Percentiles rank a stretch among this genome's conserved stretches.
Evolutionary conservation across 2,329 filamentous ascomycete species (phyloP).

Genomic region (Aspergillus cejpii): DNA sequence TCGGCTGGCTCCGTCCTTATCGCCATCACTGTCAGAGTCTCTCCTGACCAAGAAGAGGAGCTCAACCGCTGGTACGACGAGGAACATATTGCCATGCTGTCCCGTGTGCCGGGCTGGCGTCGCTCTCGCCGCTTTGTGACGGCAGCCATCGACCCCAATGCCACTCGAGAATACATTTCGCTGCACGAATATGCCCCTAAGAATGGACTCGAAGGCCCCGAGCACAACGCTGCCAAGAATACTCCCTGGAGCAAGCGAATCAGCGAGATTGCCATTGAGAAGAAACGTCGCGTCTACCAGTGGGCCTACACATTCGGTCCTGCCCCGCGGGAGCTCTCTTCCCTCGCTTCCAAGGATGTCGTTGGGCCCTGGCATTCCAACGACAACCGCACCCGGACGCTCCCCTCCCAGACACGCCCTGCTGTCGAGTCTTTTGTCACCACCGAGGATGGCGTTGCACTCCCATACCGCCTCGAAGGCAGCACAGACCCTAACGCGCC

Average conservation of each 20-base stretch:
- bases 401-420: slow-evolving; percentile 40
- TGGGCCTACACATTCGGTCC: slow-evolving; percentile 77
- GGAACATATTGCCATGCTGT: slow-evolving; percentile 65
- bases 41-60: slow-evolving; percentile 51
- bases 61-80: slow-evolving; percentile 65
- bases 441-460: slow-evolving; percentile 58
- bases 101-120: slow-evolving; percentile 71
- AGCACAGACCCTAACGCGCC: slow-evolving; percentile 60
- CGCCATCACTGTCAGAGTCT: slow-evolving; percentile 53
- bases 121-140: slow-evolving; percentile 65
- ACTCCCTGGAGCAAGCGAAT: slow-evolving; percentile 59
- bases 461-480: slow-evolving; percentile 72
- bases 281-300: slow-evolving; percentile 56
- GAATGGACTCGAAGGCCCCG: slow-evolving; percentile 61
- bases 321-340: slow-evolving; percentile 60
- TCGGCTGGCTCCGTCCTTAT: slow-evolving; percentile 57
- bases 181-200: slow-evolving; percentile 65
- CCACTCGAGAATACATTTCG: slow-evolving; percentile 53
- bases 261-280: slow-evolving; percentile 52
- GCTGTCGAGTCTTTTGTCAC: slow-evolving; percentile 62
- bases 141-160: slow-evolving; percentile 54
- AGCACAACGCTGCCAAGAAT: slow-evolving; percentile 56
- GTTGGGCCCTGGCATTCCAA: slow-evolving; percentile 49
- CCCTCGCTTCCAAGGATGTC: slow-evolving; percentile 46
- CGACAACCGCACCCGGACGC: slow-evolving; percentile 52